Evolutionary conservation across 2,329 filamentous ascomycete genomes (phyloP).

Genomic region (Penicillium thymicola): DNA sequence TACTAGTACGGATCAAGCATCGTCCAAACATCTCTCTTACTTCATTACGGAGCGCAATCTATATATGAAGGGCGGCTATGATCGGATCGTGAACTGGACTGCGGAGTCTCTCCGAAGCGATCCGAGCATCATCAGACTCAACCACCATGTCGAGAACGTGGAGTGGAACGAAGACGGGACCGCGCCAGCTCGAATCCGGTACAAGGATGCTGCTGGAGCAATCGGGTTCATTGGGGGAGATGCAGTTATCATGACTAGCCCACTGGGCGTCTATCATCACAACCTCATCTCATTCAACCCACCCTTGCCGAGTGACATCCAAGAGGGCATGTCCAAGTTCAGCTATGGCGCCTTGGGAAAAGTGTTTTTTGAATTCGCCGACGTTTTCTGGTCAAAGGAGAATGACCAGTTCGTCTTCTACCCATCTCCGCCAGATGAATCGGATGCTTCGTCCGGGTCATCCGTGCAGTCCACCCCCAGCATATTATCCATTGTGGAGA

Average conservation of each 20-base stretch:
- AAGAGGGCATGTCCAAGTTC: slow-evolving; percentile 36
- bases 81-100: slow-evolving; percentile 44
- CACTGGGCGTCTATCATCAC: slow-evolving; percentile 40
- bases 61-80: slow-evolving; percentile 48
- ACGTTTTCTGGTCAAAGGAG: slow-evolving; percentile 47
- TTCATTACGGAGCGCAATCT: slow-evolving; percentile 46
- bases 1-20: slow-evolving; percentile 42
- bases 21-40: slow-evolving; percentile 43
- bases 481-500: slow-evolving; percentile 12
- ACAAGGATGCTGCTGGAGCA: slow-evolving; percentile 21
- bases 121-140: slow-evolving; percentile 37
- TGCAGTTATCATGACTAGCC: slow-evolving; percentile 41
- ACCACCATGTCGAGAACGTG: slow-evolving; percentile 40
- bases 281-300: slow-evolving; percentile 42
- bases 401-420: slow-evolving; percentile 48
- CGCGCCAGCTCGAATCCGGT: slow-evolving; percentile 7
- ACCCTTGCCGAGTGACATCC: slow-evolving; percentile 36
- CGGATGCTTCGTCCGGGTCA: slow-evolving; percentile 29
- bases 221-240: slow-evolving; percentile 33
- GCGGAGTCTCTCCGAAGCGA: slow-evolving; percentile 35
- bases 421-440: slow-evolving; percentile 36
- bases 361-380: slow-evolving; percentile 44
- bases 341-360: slow-evolving; percentile 45
- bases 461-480: slow-evolving; percentile 16
- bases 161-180: slow-evolving; percentile 33